Base-by-base conservation (phyloP, 2,329 filamentous ascomycete species). In the Pseudogymnoascus sp. region DNA sequence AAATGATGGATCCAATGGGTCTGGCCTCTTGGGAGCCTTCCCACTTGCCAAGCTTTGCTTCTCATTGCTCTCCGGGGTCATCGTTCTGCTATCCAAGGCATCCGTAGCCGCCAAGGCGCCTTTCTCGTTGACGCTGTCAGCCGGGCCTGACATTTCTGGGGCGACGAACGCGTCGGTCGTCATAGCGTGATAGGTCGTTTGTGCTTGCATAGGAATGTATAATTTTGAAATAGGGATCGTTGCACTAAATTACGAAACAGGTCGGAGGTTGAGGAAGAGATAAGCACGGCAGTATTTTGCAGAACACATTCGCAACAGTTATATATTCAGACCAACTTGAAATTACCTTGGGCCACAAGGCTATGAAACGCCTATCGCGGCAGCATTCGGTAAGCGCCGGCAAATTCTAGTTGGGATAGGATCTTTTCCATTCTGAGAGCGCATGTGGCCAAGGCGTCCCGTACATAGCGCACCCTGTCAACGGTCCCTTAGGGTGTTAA, bases 111-210 rank as follows among this genome's bases (percentile, higher is more conserved):
- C 47, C n/a, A 42, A 31, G 16, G 33, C 23, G 56, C 33, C 37
- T 23, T 60, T 60, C n/a, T 60, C 59, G 21, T 60, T 23, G 59
- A 38, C 5, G 38, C 10, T 60, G 8, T 60, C 59, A 66, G 47
- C 21, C 4, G 47, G 47, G 4, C 47, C 47, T 53, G 47, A 53
- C 47, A 53, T 31, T 11, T 31, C n/a, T 56, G 25, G 25, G 47
- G 25, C 25, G 10, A 18, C n/a, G 6, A 28, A 28, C 12, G 2
- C 23, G 23, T 50, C 2, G 47, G 47, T 33, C 3, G n/a, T 56
- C 47, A 56, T 56, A 6, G 47, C 47, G 47, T 56, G 47, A 7
- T 33, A 56, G 47, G n/a, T 56, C 2, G 25, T 12, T 31, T 31
- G 47, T 16, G 25, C 25, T 18, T 53, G n/a, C 47, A 53, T 16